phyloP scores from a whole-genome alignment of 495 filamentous ascomycete species.

The Lepraria neglecta region DNA sequence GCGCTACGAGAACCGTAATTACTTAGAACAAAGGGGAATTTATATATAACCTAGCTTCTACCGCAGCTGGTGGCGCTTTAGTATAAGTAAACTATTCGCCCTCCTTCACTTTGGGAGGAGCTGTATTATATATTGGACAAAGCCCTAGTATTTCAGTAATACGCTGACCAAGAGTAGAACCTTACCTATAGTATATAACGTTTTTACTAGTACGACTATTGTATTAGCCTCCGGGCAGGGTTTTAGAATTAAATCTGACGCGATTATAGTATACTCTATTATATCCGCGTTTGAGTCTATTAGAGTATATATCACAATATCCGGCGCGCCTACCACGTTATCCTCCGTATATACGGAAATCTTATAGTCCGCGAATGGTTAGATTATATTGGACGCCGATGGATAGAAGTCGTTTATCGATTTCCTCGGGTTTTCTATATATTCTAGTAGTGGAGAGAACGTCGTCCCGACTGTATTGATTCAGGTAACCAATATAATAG shows the following conservation, averaged over 20 bases:
- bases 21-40: constrained; percentile 20
- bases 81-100: constrained; percentile 22
- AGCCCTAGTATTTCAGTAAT: too few species aligned
- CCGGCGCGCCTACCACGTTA: constrained; percentile 10
- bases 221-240: too few species aligned
- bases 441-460: constrained; percentile 23
- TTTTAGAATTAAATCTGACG: background rate
- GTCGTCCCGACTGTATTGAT: constrained; percentile 15
- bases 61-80: constrained; percentile 4
- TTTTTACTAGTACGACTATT: constrained; percentile 21
- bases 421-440: constrained; percentile 21
- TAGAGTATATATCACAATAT: constrained; percentile 22
- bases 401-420: constrained; percentile 25
- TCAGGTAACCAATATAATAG: constrained; percentile 22
- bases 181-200: constrained; percentile 29
- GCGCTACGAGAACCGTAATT: constrained; percentile 24
- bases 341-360: constrained; percentile 24
- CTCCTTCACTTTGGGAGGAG: constrained; percentile 22
- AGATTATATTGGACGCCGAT: constrained; percentile 20
- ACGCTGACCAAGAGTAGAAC: constrained; percentile 18
- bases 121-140: constrained; percentile 18
- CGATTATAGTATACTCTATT: constrained; percentile 20
- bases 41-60: constrained; percentile 20
- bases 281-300: constrained; percentile 14
- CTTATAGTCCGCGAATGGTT: constrained; percentile 21